These are phyloP conservation scores for Sugiyamaella smithiae DNA, from an alignment of 805 yeast genomes.

Conservation along the genomic window DNA sequence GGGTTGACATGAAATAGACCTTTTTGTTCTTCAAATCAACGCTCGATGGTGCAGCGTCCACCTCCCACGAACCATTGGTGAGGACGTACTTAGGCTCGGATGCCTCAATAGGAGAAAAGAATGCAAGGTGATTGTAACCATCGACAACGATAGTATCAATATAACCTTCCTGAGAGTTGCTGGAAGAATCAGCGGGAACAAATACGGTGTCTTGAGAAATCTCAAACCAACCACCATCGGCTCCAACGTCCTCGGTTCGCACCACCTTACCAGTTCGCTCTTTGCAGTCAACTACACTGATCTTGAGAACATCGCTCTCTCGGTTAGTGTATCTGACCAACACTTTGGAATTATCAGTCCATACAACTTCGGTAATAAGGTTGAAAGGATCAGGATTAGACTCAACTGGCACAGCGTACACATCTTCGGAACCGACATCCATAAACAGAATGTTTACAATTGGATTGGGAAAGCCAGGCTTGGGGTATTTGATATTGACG, in stretches of 20 bases:
- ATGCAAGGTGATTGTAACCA: slow-evolving; percentile 75
- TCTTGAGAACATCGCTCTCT: slow-evolving; percentile 61
- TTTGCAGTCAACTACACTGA: slow-evolving; percentile 50
- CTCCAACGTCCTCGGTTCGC: slow-evolving; percentile 45
- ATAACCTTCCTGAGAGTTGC: slow-evolving; percentile 59
- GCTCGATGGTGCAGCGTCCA: slow-evolving; percentile 66
- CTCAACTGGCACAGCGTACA: slow-evolving; percentile 31
- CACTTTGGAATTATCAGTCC: slow-evolving; percentile 59
- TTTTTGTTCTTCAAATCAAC: slow-evolving; percentile 45
- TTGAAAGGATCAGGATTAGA: slow-evolving; percentile 44
- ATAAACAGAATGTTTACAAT: slow-evolving; percentile 52
- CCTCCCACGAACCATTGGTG: slow-evolving; percentile 86
- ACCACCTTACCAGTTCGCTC: slow-evolving; percentile 38
- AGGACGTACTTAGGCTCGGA: slow-evolving; percentile 51
- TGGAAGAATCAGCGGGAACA: slow-evolving; percentile 49
- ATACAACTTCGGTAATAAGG: slow-evolving; percentile 63
- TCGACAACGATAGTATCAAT: slow-evolving; percentile 58
- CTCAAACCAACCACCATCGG: slow-evolving; percentile 73
- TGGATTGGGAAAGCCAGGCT: slow-evolving; percentile 79
- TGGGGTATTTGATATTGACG: slow-evolving; percentile 70
- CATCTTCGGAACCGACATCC: slow-evolving; percentile 33
- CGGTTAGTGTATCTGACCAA: slow-evolving; percentile 62
- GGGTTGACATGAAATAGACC: slow-evolving; percentile 69
- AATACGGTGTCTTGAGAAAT: slow-evolving; percentile 60
- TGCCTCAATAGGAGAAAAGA: slow-evolving; percentile 68